Percentiles rank a stretch among this genome's conserved stretches.
Evolutionary conservation across 2,329 filamentous ascomycete genomes (phyloP).

Genomic region (Fusarium sp.): DNA sequence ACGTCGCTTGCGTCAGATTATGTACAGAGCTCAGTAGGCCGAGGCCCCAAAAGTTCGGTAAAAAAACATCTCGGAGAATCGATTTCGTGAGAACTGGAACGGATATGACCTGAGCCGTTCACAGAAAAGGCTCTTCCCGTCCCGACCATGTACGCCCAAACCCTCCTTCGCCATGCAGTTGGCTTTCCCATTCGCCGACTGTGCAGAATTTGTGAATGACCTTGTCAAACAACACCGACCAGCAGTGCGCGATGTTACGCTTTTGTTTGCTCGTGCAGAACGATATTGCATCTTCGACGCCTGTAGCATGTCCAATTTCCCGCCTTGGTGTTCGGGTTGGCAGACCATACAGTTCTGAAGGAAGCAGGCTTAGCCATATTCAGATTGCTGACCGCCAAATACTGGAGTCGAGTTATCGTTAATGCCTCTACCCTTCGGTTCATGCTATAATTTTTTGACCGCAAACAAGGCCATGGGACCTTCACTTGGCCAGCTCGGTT

Average conservation of each 20-base stretch:
- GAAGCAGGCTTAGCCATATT: constrained; percentile 30
- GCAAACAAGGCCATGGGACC: background rate
- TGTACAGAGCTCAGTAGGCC: constrained; percentile 16
- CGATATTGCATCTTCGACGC: constrained; percentile 20
- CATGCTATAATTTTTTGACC: constrained; percentile 4
- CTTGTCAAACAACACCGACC: constrained; percentile 28
- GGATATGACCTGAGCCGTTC: constrained; percentile 43
- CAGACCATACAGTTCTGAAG: constrained; percentile 3
- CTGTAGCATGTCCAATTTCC: constrained; percentile 19
- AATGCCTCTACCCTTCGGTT: background rate
- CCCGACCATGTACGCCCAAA: constrained; percentile 46
- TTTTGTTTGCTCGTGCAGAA: constrained; percentile 35
- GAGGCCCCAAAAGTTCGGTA: constrained; percentile 16
- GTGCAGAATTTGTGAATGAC: constrained; percentile 18
- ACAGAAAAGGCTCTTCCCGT: constrained; percentile 53
- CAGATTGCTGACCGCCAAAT: constrained; percentile 31
- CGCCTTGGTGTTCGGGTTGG: constrained; percentile 19
- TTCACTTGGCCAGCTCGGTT: background rate
- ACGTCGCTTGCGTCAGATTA: constrained; percentile 27
- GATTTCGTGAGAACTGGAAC: constrained; percentile 24
- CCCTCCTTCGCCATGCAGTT: constrained; percentile 22
- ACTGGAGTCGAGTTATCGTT: constrained; percentile 1
- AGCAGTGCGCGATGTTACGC: constrained; percentile 40
- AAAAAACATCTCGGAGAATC: constrained; percentile 20
- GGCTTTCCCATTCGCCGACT: constrained; percentile 22